phyloP scores from a whole-genome alignment of 2,329 filamentous ascomycete genomes.

The Harringtonia aguacate region DNA sequence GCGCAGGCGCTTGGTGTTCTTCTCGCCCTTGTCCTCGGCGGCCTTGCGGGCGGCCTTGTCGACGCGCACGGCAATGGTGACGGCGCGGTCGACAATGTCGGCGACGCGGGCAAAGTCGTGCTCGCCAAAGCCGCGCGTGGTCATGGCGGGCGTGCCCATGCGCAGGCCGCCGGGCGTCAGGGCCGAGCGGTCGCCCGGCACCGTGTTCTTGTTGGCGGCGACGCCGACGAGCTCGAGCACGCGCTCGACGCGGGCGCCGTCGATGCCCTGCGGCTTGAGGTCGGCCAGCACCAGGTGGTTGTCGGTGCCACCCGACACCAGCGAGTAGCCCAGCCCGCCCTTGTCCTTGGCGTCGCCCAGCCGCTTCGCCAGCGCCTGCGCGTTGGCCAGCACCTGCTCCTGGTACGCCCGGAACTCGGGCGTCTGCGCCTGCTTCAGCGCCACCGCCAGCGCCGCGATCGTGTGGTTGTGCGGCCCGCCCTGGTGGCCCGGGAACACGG shows the following conservation, averaged over 20 bases:
- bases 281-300: conserved; percentile 94
- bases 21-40: conserved; percentile 56
- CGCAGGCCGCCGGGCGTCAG: conserved; percentile 87
- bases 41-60: conserved; percentile 62
- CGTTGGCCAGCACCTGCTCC: conserved; percentile 78
- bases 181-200: conserved; percentile 88
- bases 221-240: conserved; percentile 88
- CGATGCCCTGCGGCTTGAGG: conserved; percentile 77
- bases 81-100: conserved; percentile 74
- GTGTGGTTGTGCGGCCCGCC: conserved; percentile 98
- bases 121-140: conserved; percentile 81
- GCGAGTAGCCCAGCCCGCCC: conserved; percentile 70
- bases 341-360: conserved; percentile 59
- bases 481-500: conserved; percentile 96
- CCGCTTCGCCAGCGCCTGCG: conserved; percentile 69
- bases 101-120: conserved; percentile 82
- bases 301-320: conserved; percentile 91
- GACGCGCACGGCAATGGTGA: conserved; percentile 66
- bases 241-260: conserved; percentile 82
- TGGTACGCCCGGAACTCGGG: conserved; percentile 92
- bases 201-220: conserved; percentile 98
- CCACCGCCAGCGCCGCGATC: conserved; percentile 89
- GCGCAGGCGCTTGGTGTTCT: conserved; percentile 53
- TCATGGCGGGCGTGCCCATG: conserved; percentile 96
- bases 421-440: conserved; percentile 83